Conservation (phyloP, 140 eudicot genomes). For the Cichorium intybus region DNA sequence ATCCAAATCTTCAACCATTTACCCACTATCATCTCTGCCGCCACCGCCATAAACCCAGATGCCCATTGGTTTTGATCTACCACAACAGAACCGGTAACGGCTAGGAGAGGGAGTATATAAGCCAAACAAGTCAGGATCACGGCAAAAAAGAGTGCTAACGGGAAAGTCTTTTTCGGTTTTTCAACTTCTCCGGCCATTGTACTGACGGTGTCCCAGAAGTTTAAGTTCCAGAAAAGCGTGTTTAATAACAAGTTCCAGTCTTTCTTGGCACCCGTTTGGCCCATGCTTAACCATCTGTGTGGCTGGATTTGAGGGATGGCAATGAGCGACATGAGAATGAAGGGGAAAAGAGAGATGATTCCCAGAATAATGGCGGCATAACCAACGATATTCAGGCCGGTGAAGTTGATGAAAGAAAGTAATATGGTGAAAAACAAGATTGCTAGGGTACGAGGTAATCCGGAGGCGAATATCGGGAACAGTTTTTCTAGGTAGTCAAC, state of each 20-base stretch:
- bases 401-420: slow-evolving; percentile 48
- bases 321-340: slow-evolving; percentile 50
- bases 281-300: slow-evolving; percentile 54
- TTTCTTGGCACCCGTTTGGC: slow-evolving; percentile 55
- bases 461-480: slow-evolving; percentile 42
- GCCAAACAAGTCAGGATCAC: slow-evolving; percentile 76
- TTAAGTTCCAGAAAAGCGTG: slow-evolving; percentile 58
- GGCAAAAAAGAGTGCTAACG: slow-evolving; percentile 34
- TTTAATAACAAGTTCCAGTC: slow-evolving; percentile 58
- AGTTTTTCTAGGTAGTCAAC: slow-evolving; percentile 40
- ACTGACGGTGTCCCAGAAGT: slow-evolving; percentile 69
- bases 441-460: slow-evolving; percentile 41
- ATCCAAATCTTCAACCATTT: slow-evolving; percentile 79
- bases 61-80: slow-evolving; percentile 67
- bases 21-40: slow-evolving; percentile 54
- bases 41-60: slow-evolving; percentile 69
- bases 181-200: slow-evolving; percentile 71
- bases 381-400: slow-evolving; percentile 59
- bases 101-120: slow-evolving; percentile 61
- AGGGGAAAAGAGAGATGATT: slow-evolving; percentile 52
- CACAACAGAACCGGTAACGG: slow-evolving; percentile 59
- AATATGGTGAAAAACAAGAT: slow-evolving; percentile 28
- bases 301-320: slow-evolving; percentile 61
- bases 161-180: slow-evolving; percentile 53
- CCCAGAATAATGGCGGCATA: slow-evolving; percentile 50